These are phyloP conservation scores for Gossypium rotundifolium DNA, from an alignment of 345 rosid species.

Conservation along the genomic window DNA sequence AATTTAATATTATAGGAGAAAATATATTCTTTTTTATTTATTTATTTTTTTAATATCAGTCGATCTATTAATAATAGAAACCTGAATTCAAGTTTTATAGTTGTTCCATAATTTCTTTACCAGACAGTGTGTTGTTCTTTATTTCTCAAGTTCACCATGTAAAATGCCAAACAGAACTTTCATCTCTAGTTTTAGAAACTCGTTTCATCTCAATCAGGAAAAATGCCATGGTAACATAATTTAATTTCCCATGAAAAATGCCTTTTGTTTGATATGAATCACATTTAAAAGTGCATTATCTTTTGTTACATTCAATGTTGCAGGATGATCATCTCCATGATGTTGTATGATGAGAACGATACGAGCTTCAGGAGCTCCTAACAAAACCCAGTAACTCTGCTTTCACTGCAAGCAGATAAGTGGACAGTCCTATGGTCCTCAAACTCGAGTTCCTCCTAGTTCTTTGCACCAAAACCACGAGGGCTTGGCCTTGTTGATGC, in stretches of 20 bases:
- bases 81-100: neutral
- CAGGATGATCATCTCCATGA: neutral
- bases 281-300: neutral
- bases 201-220: neutral
- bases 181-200: no score
- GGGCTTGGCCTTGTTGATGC: conserved; percentile 58
- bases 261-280: neutral
- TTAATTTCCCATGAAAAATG: neutral
- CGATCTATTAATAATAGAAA: neutral
- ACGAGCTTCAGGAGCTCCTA: neutral
- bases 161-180: no score
- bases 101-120: neutral
- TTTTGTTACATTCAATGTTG: neutral
- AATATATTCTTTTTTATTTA: no score
- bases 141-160: no score
- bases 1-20: no score
- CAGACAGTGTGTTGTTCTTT: neutral
- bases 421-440: neutral
- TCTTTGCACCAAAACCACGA: conserved; percentile 71
- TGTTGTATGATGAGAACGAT: neutral
- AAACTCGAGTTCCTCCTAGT: conserved; percentile 26
- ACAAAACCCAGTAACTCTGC: neutral
- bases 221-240: neutral
- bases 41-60: no score
- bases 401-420: neutral